phyloP scores from a whole-genome alignment of 495 filamentous ascomycete genomes.

The Penicillium pulvis region DNA sequence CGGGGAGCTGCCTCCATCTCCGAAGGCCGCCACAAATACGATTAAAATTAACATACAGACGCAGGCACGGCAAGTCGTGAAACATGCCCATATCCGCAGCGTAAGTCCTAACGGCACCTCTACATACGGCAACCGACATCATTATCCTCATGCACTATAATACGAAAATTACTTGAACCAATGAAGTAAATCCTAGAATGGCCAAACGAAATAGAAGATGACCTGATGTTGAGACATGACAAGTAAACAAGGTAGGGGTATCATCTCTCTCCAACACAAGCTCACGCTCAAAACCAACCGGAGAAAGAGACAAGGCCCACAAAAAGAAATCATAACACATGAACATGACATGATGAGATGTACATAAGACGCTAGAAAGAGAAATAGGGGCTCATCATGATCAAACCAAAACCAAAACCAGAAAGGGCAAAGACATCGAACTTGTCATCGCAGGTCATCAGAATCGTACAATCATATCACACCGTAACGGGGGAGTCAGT shows the following conservation, averaged over 20 bases:
- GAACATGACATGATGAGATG: slow-evolving; percentile 13
- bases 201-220: slow-evolving; percentile 26
- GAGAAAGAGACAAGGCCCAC: slow-evolving; percentile 27
- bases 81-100: neutral
- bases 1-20: neutral
- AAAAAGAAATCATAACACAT: slow-evolving; percentile 11
- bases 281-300: slow-evolving; percentile 21
- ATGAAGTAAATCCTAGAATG: slow-evolving; percentile 16
- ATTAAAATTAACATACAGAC: neutral
- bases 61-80: neutral
- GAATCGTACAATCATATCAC: slow-evolving; percentile 53
- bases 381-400: neutral
- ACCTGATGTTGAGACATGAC: slow-evolving; percentile 31
- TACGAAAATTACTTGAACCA: neutral
- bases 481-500: slow-evolving; percentile 33
- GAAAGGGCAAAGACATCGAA: slow-evolving; percentile 27
- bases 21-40: neutral
- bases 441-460: slow-evolving; percentile 51
- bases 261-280: slow-evolving; percentile 30
- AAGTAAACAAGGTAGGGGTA: slow-evolving; percentile 29
- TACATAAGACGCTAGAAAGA: slow-evolving; percentile 12
- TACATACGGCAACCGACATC: neutral
- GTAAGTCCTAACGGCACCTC: neutral
- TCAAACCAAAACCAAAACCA: slow-evolving; percentile 3
- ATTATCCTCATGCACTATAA: neutral